Evolutionary conservation across 257 asterid species (phyloP), one percentile per base, ranked within the genome.

Genomic region (Datura wrightii): DNA sequence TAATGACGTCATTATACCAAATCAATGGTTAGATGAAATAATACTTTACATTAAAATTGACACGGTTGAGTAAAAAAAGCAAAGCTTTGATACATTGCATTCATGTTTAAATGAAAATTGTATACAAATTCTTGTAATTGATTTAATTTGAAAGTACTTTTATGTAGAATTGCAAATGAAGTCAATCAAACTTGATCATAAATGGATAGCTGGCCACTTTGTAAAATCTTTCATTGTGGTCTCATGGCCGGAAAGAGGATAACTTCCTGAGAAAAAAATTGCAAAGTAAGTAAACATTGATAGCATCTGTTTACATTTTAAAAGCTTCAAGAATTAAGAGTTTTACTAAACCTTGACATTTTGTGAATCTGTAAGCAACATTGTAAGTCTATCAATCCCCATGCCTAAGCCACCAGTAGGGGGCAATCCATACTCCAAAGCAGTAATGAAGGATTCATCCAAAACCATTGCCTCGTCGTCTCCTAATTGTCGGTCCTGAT

Each of bases 341-440:
- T 2, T 56, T 54, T 16, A 80, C 16, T 36, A 5, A 36, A 80
- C 83, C 54, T 80, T 80, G 70, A 80, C 83, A 41, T 80, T 80
- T 59, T 55, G 83, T 80, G 83, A 80, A 82, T 62, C 79, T 58
- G 84, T 82, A 13, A 82, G 72, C 79, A 62, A 46, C 84, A 82
- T 82, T 46, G 76, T 41, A 44, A 82, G 84, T 46, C 84, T 59
- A 60, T 82, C 79, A 14, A 82, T 60, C 15, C 84, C 84, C 84
- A 82, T 82, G 42, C 84, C 79, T 19, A 82, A 39, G 0, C 84
- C 84, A 60, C 58, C 84, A 41, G 84, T 56, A 18, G 84, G 84
- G 10, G 84, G 78, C 7, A 82, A 5, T 62, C 74, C 84, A 62
- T 82, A 62, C 60, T 82, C 84, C 13, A 82, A 62, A 15, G 59